These are phyloP conservation scores for Pseudofabraea citricarpa DNA, from an alignment of 2,329 filamentous ascomycete species.

Conservation along the genomic window DNA sequence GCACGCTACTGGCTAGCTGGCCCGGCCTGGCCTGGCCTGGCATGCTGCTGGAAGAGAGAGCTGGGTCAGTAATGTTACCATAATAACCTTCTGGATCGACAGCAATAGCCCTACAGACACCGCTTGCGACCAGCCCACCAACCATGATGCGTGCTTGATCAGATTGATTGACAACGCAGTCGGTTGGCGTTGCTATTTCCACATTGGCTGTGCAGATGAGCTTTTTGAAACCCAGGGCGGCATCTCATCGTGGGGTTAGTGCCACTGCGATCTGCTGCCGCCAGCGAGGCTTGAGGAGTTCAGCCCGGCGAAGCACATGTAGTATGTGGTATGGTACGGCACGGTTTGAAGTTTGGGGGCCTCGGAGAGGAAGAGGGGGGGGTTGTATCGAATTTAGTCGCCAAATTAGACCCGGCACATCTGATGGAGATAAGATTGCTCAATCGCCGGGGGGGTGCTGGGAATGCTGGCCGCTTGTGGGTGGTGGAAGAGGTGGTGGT, in stretches of 20 bases:
- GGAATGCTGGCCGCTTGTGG: too few relatives aligned
- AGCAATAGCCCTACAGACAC: not conserved
- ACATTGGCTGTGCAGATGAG: not conserved
- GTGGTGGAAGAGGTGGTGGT: too few relatives aligned
- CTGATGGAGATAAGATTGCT: too few relatives aligned
- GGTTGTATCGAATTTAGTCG: too few relatives aligned
- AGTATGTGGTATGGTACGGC: too few relatives aligned
- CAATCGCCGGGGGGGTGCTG: too few relatives aligned
- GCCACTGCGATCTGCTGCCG: not conserved
- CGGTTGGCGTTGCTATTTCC: not conserved
- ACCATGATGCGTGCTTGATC: not conserved
- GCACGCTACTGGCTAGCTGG: too few relatives aligned
- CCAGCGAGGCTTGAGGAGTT: not conserved
- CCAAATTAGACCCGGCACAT: too few relatives aligned
- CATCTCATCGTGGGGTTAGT: not conserved
- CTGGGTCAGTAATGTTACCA: not conserved
- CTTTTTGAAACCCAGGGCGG: not conserved
- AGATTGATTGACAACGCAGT: not conserved
- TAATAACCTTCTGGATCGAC: not conserved
- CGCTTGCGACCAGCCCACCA: not conserved
- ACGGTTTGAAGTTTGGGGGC: too few relatives aligned
- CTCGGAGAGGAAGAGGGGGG: too few relatives aligned
- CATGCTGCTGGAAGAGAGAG: not conserved
- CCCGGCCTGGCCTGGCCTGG: not conserved
- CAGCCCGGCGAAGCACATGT: too few relatives aligned